Evolutionary conservation across 768 basidiomycete species (phyloP).

Genomic region (Lactarius deliciosus): DNA sequence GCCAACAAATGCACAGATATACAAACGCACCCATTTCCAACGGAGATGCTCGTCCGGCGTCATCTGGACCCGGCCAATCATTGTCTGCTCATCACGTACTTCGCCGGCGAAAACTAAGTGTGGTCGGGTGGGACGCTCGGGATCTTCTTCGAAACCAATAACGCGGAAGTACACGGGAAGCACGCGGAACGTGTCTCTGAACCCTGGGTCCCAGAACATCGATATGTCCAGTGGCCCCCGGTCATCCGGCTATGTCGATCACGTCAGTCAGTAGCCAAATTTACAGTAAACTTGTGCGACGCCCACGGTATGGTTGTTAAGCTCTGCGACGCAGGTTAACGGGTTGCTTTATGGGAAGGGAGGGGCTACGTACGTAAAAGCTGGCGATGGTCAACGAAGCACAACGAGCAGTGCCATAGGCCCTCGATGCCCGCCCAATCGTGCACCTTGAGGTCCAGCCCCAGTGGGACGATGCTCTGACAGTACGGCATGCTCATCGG

Average conservation of each 20-base stretch:
- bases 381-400: conserved; percentile 67
- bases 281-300: neutral
- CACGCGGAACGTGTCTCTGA: conserved; percentile 53
- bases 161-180: conserved; percentile 50
- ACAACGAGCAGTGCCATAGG: conserved; percentile 63
- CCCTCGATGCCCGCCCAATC: conserved; percentile 66
- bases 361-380: conserved; percentile 50
- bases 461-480: conserved; percentile 48
- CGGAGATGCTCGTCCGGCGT: conserved; percentile 56
- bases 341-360: neutral
- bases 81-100: conserved; percentile 45
- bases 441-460: conserved; percentile 39
- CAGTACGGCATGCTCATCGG: conserved; percentile 55
- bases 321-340: conserved; percentile 39
- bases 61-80: conserved; percentile 56
- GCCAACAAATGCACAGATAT: neutral
- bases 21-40: conserved; percentile 60
- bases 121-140: conserved; percentile 50
- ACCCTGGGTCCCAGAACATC: conserved; percentile 51
- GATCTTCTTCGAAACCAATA: conserved; percentile 44
- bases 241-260: conserved; percentile 33
- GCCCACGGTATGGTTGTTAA: conserved; percentile 45
- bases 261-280: neutral
- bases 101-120: conserved; percentile 54
- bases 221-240: conserved; percentile 41